These are phyloP conservation scores for Lojkania enalia DNA, from an alignment of 2,329 filamentous ascomycete species.

Conservation along the genomic window DNA sequence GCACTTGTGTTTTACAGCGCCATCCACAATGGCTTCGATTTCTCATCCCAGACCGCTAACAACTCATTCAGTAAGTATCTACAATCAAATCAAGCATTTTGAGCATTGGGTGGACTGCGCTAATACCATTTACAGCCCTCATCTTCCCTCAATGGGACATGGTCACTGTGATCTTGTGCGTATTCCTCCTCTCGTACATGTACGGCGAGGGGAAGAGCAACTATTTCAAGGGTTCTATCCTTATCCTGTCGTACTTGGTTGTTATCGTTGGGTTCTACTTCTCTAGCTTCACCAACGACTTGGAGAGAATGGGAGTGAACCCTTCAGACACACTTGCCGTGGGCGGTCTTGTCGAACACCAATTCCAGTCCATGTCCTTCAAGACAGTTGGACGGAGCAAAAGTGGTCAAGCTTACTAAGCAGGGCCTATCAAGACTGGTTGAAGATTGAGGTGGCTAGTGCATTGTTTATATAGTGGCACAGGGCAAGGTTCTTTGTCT, in stretches of 20 bases:
- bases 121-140: constrained; percentile 57
- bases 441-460: constrained; percentile 1
- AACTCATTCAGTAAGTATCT: constrained; percentile 67
- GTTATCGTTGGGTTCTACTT: constrained; percentile 92
- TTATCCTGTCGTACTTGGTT: constrained; percentile 90
- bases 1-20: constrained; percentile 91
- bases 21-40: constrained; percentile 63
- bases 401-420: constrained; percentile 32
- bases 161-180: constrained; percentile 93
- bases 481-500: background rate
- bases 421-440: background rate
- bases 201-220: constrained; percentile 99
- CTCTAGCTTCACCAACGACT: constrained; percentile 65
- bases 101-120: background rate
- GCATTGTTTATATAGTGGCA: constrained; percentile 5
- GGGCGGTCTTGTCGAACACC: constrained; percentile 31
- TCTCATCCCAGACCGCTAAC: constrained; percentile 56
- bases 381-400: constrained; percentile 33
- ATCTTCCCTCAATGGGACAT: constrained; percentile 99
- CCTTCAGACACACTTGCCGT: constrained; percentile 41
- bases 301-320: constrained; percentile 47
- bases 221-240: constrained; percentile 98
- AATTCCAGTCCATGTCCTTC: constrained; percentile 40
- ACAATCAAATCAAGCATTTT: constrained; percentile 6
- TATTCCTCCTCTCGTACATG: constrained; percentile 96